A percentile compares a stretch with the other conserved stretches of the same genome.
phyloP scores from a whole-genome alignment of 768 basidiomycete genomes.

The Amanita brunnescens region DNA sequence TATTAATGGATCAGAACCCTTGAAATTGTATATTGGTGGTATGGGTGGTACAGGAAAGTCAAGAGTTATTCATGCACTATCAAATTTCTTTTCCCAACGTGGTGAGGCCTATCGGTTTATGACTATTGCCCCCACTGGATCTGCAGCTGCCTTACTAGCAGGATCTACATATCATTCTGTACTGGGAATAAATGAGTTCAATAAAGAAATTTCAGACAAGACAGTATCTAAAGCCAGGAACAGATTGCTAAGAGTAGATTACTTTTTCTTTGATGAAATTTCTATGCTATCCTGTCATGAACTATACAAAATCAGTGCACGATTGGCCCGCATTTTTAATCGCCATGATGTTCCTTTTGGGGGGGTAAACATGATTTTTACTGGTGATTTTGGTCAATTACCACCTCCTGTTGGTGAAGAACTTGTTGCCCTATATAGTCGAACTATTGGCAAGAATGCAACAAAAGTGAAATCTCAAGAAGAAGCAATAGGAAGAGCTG shows the following conservation, averaged over 20 bases:
- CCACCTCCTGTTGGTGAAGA: constrained; percentile 10
- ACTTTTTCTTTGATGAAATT: constrained; percentile 27
- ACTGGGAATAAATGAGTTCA: constrained; percentile 9
- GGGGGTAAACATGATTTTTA: constrained; percentile 22
- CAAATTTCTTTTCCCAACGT: constrained; percentile 11
- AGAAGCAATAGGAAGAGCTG: constrained; percentile 16
- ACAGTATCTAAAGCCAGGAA: background rate
- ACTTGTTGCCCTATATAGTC: constrained; percentile 8
- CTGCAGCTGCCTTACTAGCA: constrained; percentile 16
- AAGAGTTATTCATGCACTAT: constrained; percentile 12
- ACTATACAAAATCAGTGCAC: constrained; percentile 16
- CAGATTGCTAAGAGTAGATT: constrained; percentile 16
- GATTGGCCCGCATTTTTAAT: constrained; percentile 13
- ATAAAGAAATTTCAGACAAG: background rate
- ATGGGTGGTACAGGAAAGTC: constrained; percentile 21
- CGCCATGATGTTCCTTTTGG: constrained; percentile 15
- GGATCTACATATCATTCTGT: constrained; percentile 22
- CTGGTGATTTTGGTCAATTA: constrained; percentile 26
- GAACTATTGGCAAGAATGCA: background rate
- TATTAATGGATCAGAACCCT: background rate
- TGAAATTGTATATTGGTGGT: constrained; percentile 21
- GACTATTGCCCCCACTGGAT: constrained; percentile 18
- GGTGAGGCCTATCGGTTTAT: constrained; percentile 13
- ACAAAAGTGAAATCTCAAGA: constrained; percentile 12
- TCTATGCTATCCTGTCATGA: constrained; percentile 24